Base-by-base conservation (phyloP, 768 basidiomycete species). In the Phanerochaete carnosa region DNA sequence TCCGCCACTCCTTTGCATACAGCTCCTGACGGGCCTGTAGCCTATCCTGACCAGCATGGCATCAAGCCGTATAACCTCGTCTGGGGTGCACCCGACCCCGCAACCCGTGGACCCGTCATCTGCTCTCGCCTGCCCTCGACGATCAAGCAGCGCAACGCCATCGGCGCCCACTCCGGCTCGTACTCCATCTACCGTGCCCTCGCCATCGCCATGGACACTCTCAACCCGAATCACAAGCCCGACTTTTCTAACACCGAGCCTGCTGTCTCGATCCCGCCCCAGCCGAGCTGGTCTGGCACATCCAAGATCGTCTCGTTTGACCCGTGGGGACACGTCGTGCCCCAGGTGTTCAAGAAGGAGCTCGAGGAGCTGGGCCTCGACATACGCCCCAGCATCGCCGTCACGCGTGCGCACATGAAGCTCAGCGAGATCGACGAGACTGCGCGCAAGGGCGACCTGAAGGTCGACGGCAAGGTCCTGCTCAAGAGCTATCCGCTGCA, bases 131-230 rank as follows among this genome's bases (percentile, higher is more conserved):
- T 95, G 23, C 83, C 89, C 0, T 81, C 82, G 13, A 87, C 89
- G 30, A 90, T 96, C 78, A 95, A 95, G 75, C 83, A 87, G 56
- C 88, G 96, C 49, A 98, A 98, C 73, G 91, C 95, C 26, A 83
- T 98, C 69, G 95, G 96, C 11, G 95, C 96, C 0, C 95, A 97
- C 71, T 88, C 88, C 0, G 95, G 96, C 6, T 91, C 89, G 1
- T 98, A 98, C 74, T 94, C 91, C 15, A 95, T 97, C 74, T 98
- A 97, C 73, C 88, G 94, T 33, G 93, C 96, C 0, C 81, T 98
- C 13, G 86, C 91, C 11, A 95, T 97, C 70, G 96, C 94, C 8
- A 90, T 96, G 83, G 90, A 91, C 39, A 82, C 88, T 2, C 85
- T 94, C 58, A 78, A 85, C 29, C 91, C 90, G 0, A 79, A 84